Percentiles rank a stretch among this genome's conserved stretches.
Conservation (phyloP, 352 stramenopile genomes). For the Peronospora farinosa region DNA sequence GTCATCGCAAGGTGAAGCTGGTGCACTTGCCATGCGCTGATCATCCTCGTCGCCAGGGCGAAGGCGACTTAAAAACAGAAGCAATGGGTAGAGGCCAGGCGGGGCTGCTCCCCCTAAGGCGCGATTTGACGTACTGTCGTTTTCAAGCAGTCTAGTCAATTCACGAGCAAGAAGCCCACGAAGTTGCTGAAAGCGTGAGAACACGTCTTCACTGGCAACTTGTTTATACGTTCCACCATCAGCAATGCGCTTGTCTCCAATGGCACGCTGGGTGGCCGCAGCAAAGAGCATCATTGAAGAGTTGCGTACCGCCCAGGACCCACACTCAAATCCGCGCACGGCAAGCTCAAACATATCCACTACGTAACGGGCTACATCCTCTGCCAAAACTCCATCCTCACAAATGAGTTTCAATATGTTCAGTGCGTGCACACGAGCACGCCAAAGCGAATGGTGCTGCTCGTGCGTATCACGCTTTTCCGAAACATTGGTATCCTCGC, state of each 20-base stretch:
- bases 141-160: slow-evolving; percentile 37
- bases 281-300: slow-evolving; percentile 90
- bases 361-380: slow-evolving; percentile 81
- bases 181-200: slow-evolving; percentile 72
- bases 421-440: slow-evolving; percentile 75
- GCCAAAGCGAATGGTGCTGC: slow-evolving; percentile 56
- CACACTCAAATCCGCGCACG: slow-evolving; percentile 78
- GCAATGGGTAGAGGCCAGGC: slow-evolving; percentile 62
- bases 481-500: slow-evolving; percentile 47
- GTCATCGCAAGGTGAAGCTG: slow-evolving; percentile 14
- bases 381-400: slow-evolving; percentile 78
- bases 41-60: slow-evolving; percentile 56
- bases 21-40: slow-evolving; percentile 15
- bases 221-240: slow-evolving; percentile 57
- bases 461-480: slow-evolving; percentile 30
- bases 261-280: slow-evolving; percentile 64
- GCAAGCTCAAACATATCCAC: slow-evolving; percentile 78
- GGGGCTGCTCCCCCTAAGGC: slow-evolving; percentile 30
- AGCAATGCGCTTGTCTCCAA: slow-evolving; percentile 80
- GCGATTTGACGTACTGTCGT: slow-evolving; percentile 13
- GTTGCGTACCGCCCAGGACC: slow-evolving; percentile 85
- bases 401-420: slow-evolving; percentile 90
- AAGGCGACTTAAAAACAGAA: slow-evolving; percentile 77
- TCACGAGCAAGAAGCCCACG: slow-evolving; percentile 53
- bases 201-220: slow-evolving; percentile 66